Evolutionary conservation across 1,284 basidiomycete species (phyloP).

Genomic region (Waitea zeae): DNA sequence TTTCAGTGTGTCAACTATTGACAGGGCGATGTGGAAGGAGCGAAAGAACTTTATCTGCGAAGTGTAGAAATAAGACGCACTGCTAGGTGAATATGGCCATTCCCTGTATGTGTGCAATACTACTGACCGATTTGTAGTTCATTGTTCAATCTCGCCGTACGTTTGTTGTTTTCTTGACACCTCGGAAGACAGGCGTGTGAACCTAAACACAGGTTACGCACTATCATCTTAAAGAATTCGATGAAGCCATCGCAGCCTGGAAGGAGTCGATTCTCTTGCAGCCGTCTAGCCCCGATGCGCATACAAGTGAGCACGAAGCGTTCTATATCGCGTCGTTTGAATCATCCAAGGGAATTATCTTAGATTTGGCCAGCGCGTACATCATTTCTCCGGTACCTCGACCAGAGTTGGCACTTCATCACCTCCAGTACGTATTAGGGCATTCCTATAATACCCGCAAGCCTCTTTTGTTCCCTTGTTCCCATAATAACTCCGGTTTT

Average conservation of each 20-base stretch:
- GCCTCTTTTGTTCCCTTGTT: background rate
- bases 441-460: constrained; percentile 10
- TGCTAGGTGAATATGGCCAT: constrained; percentile 16
- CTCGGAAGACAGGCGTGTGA: background rate
- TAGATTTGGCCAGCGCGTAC: constrained; percentile 89
- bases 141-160: constrained; percentile 78
- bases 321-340: constrained; percentile 13
- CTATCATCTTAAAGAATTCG: constrained; percentile 54
- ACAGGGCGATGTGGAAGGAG: constrained; percentile 63
- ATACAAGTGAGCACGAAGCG: constrained; percentile 49
- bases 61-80: constrained; percentile 71
- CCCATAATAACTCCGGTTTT: background rate
- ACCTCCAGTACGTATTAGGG: constrained; percentile 48
- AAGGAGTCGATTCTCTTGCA: constrained; percentile 72
- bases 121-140: constrained; percentile 25
- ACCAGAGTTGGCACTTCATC: constrained; percentile 81
- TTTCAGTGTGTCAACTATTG: background rate
- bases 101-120: background rate
- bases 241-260: constrained; percentile 75
- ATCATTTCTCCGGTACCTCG: constrained; percentile 74
- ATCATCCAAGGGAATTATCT: constrained; percentile 4
- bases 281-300: constrained; percentile 78
- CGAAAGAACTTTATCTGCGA: constrained; percentile 64
- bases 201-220: constrained; percentile 5
- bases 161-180: constrained; percentile 53